Base-by-base conservation (phyloP, 2,329 filamentous ascomycete species). In the Claviceps pusilla region DNA sequence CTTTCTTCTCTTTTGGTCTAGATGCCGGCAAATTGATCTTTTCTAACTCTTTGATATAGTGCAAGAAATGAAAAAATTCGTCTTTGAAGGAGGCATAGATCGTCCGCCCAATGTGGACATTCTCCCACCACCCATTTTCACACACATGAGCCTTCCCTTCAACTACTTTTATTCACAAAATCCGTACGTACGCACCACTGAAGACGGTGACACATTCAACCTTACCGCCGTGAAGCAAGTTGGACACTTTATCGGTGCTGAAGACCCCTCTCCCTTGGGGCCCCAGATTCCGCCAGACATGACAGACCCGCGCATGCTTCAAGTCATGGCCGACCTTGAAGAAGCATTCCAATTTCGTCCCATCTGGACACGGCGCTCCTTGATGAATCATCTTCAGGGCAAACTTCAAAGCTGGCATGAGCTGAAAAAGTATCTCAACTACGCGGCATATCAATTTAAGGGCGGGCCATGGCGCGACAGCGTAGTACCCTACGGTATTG, bases 401-500 rank as follows among this genome's bases (percentile, higher is more conserved):
- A 71, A 70, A 50, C 71, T 73, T 31, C 73, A 72, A 47, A 73
- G 75, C 56, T 79, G 74, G 65, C 77, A 78, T 55, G 69, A 77
- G 46, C 68, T 95, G 57, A 86, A 88, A 62, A 79, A 85, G 64
- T 87, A 87, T 49, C 79, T 90, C 52, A 86, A 89, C 58, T 91
- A 93, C 62, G 82, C 88, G 4, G 89, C 87, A 9, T 98, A 95
- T 70, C 88, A 90, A 69, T 96, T 97, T 75, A 85, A 86, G 56
- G 89, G 86, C 28, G 93, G 93, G 0, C 90, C 93, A 0, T 98
- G 89, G 86, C 80, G 89, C 58, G 90, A 97, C 66, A 84, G 87
- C 3, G 82, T 96, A 53, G 81, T 96, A 58, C 82, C 79, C 49
- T 93, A 90, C 66, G 91, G 91, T 10, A 69, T 95, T 24, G 93